A percentile compares a stretch with the other conserved stretches of the same genome.
These are phyloP conservation scores for Cryphonectria radicalis DNA, from an alignment of 2,329 filamentous ascomycete genomes.

Conservation along the genomic window DNA sequence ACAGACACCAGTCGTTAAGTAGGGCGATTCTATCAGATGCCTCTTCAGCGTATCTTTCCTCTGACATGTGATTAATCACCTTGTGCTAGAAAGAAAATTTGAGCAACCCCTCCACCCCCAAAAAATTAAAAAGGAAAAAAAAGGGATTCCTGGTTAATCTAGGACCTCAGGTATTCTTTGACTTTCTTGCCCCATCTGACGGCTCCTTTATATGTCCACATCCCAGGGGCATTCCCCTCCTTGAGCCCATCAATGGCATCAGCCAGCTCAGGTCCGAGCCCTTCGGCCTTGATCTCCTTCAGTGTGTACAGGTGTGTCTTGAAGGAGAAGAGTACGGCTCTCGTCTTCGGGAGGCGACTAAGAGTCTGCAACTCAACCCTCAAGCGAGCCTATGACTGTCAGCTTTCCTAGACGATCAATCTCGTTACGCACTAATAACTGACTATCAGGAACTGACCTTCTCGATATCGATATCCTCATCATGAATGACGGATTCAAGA, in stretches of 20 bases:
- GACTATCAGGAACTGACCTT: slow-evolving; percentile 35
- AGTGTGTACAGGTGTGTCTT: slow-evolving; percentile 59
- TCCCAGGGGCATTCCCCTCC: slow-evolving; percentile 55
- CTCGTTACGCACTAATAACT: neutral
- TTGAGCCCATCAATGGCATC: slow-evolving; percentile 58
- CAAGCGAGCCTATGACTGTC: slow-evolving; percentile 39
- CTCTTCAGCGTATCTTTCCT: too few relatives aligned
- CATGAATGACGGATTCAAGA: slow-evolving; percentile 37
- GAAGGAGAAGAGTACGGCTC: slow-evolving; percentile 57
- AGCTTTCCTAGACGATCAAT: neutral
- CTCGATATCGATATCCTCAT: slow-evolving; percentile 45
- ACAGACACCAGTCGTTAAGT: too few relatives aligned
- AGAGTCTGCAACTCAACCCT: slow-evolving; percentile 58
- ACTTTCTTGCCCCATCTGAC: slow-evolving; percentile 52
- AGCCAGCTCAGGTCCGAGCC: slow-evolving; percentile 50
- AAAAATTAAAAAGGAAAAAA: too few relatives aligned
- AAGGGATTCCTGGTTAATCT: neutral
- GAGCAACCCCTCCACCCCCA: too few relatives aligned
- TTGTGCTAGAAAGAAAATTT: too few relatives aligned
- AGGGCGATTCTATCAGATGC: too few relatives aligned
- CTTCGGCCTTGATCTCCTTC: slow-evolving; percentile 53
- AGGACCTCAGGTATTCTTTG: slow-evolving; percentile 50
- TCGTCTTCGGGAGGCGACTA: slow-evolving; percentile 51
- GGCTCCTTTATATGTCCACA: slow-evolving; percentile 58
- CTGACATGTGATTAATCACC: too few relatives aligned